A percentile compares a stretch with the other conserved stretches of the same genome.
Conservation (phyloP, 2,329 filamentous ascomycete species). For the Leptographium flavum region DNA sequence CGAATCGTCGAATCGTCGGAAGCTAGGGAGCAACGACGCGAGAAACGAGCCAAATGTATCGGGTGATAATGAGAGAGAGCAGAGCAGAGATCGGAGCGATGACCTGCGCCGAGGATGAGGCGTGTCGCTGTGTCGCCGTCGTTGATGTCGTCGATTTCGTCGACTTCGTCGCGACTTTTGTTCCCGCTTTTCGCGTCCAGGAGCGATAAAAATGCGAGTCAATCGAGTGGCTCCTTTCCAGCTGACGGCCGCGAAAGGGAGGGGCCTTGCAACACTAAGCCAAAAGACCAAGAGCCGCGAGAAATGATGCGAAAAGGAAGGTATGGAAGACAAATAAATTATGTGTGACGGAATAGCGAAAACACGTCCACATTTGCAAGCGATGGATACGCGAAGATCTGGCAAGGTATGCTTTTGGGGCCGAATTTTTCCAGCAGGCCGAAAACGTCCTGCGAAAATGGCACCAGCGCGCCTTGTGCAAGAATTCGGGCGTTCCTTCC, state of each 20-base stretch:
- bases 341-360: neutral
- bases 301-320: neutral
- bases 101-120: neutral
- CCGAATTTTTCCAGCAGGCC: neutral
- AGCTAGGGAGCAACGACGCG: neutral
- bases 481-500: neutral
- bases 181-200: constrained; percentile 4
- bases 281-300: neutral
- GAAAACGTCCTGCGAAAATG: neutral
- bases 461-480: neutral
- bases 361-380: constrained; percentile 1
- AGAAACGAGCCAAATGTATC: neutral
- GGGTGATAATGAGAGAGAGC: neutral
- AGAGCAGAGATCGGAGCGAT: neutral
- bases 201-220: neutral
- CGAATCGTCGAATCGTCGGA: neutral
- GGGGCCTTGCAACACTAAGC: constrained; percentile 1
- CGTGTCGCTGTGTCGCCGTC: neutral
- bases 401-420: neutral
- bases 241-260: neutral
- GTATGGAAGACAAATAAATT: too few relatives aligned
- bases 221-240: constrained; percentile 1
- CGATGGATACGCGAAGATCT: neutral
- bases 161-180: neutral
- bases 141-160: too few relatives aligned